Percentiles rank a stretch among this genome's conserved stretches.
These are phyloP conservation scores for Fusarium lateritium DNA, from an alignment of 2,329 filamentous ascomycete species.

Conservation along the genomic window DNA sequence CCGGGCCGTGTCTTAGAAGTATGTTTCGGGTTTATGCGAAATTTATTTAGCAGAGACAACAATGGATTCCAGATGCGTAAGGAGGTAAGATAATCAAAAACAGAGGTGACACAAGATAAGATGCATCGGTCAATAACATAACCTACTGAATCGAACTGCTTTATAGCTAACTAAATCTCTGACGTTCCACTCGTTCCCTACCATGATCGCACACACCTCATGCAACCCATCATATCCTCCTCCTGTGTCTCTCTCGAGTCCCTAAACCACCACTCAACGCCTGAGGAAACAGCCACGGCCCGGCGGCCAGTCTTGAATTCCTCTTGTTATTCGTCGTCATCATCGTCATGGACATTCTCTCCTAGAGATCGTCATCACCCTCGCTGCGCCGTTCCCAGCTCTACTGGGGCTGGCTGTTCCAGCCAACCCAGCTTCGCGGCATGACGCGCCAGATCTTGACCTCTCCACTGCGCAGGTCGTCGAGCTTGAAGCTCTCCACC, in stretches of 20 bases:
- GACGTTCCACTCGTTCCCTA: slow-evolving; percentile 24
- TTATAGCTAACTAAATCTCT: slow-evolving; percentile 48
- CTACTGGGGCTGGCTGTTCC: slow-evolving; percentile 76
- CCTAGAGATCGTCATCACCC: slow-evolving; percentile 18
- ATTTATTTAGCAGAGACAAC: slow-evolving; percentile 20
- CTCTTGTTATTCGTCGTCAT: slow-evolving; percentile 35
- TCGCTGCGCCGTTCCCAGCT: slow-evolving; percentile 44
- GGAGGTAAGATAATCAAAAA: slow-evolving; percentile 12
- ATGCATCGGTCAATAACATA: slow-evolving; percentile 50
- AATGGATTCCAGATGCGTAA: not conserved
- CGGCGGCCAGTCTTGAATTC: slow-evolving; percentile 23
- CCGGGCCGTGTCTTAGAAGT: slow-evolving; percentile 18
- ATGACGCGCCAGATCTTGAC: slow-evolving; percentile 98
- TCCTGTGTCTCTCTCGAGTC: slow-evolving; percentile 25
- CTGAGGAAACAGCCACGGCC: slow-evolving; percentile 30
- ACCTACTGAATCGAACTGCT: slow-evolving; percentile 52
- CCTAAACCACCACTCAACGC: slow-evolving; percentile 34
- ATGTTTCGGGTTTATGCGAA: slow-evolving; percentile 20
- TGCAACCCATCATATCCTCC: slow-evolving; percentile 23
- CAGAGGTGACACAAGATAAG: slow-evolving; percentile 27
- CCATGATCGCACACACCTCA: slow-evolving; percentile 26
- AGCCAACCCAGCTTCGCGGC: slow-evolving; percentile 91
- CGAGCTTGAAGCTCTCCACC: slow-evolving; percentile 92
- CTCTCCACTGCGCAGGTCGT: slow-evolving; percentile 92
- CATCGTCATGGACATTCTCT: slow-evolving; percentile 33